phyloP scores from a whole-genome alignment of 139 green algal genomes.

The Coelastrella sp. region DNA sequence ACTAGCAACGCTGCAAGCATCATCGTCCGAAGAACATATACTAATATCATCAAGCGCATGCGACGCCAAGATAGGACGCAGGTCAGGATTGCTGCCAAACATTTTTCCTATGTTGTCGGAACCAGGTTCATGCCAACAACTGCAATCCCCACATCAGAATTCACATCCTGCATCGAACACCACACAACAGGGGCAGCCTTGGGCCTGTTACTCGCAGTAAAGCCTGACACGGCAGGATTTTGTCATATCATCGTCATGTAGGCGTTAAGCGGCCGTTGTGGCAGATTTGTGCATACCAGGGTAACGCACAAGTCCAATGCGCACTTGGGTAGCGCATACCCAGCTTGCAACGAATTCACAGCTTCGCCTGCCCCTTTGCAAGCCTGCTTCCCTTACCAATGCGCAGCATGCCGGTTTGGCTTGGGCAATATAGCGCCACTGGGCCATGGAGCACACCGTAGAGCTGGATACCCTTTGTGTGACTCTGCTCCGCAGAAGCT shows the following conservation, averaged over 20 bases:
- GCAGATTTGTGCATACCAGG: neutral
- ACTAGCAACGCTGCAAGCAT: neutral
- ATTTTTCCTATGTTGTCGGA: neutral
- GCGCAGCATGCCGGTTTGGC: too few relatives aligned
- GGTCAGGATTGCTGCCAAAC: neutral
- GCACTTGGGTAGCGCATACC: too few relatives aligned
- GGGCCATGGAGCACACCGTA: too few relatives aligned
- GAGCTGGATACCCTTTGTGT: too few relatives aligned
- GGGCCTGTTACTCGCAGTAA: neutral
- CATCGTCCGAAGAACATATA: neutral
- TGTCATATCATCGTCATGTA: neutral
- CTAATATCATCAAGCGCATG: conserved; percentile 22
- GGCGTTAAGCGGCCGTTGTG: neutral
- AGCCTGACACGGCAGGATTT: neutral
- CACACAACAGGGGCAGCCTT: neutral
- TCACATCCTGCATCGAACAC: neutral
- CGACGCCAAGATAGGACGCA: neutral
- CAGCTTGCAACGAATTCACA: too few relatives aligned
- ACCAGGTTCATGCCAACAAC: neutral
- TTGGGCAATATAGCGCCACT: too few relatives aligned
- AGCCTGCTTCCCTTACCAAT: too few relatives aligned
- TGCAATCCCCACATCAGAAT: neutral
- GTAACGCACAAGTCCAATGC: too few relatives aligned
- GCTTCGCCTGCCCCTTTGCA: too few relatives aligned
- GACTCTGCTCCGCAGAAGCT: too few relatives aligned